These are phyloP conservation scores for Ophiocordyceps camponoti-saundersi DNA, from an alignment of 2,329 filamentous ascomycete species.

Conservation along the genomic window DNA sequence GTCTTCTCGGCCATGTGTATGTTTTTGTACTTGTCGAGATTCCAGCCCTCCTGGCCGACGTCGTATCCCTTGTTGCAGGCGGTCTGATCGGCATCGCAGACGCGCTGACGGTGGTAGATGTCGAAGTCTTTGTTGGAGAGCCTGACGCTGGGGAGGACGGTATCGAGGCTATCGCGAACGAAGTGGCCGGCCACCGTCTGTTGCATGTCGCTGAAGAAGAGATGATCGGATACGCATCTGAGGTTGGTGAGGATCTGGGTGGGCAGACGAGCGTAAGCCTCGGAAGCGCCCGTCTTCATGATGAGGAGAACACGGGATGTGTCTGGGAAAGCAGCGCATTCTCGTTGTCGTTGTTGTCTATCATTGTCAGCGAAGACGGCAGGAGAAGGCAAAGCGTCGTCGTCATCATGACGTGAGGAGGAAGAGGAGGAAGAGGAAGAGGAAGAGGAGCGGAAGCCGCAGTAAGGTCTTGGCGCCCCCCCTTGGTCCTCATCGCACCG, in stretches of 20 bases:
- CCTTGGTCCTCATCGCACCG: neutral
- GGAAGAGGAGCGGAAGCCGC: neutral
- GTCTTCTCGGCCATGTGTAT: conserved; percentile 40
- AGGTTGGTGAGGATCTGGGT: conserved; percentile 36
- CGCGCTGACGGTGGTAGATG: conserved; percentile 25
- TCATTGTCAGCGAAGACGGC: neutral
- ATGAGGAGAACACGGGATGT: conserved; percentile 29
- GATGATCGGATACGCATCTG: conserved; percentile 29
- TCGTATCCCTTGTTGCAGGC: conserved; percentile 20
- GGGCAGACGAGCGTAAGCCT: conserved; percentile 32
- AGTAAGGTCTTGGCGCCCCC: neutral
- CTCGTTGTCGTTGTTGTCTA: neutral
- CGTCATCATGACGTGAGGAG: too few species aligned
- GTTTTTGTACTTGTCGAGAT: conserved; percentile 45
- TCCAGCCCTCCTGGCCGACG: conserved; percentile 24
- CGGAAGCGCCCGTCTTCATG: conserved; percentile 41
- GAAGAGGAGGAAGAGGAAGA: neutral
- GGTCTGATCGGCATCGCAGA: conserved; percentile 26
- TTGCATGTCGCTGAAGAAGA: conserved; percentile 41
- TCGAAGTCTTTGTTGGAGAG: conserved; percentile 32
- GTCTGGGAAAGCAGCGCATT: conserved; percentile 23
- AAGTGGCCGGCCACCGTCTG: conserved; percentile 26
- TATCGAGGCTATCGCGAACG: conserved; percentile 28
- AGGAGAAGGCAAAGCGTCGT: too few species aligned
- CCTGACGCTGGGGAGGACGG: conserved; percentile 23